Evolutionary conservation across 352 stramenopile genomes (phyloP).

Genomic region (Pythium chondricola): DNA sequence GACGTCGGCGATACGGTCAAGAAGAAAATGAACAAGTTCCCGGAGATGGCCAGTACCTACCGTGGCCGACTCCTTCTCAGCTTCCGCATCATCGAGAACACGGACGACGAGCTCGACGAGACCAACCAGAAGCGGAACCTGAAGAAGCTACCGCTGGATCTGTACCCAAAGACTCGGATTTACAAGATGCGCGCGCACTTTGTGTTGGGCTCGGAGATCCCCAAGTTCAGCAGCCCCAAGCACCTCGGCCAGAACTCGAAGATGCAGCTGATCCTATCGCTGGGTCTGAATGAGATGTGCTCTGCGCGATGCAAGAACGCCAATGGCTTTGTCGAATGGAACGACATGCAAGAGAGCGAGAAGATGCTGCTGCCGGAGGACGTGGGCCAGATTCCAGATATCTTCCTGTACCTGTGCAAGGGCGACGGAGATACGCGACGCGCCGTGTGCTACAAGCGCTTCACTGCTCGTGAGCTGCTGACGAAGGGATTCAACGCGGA

Average conservation of each 20-base stretch:
- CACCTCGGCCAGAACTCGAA: constrained; percentile 66
- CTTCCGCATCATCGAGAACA: constrained; percentile 66
- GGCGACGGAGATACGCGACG: constrained; percentile 54
- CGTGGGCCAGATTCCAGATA: constrained; percentile 73
- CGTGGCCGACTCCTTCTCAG: constrained; percentile 75
- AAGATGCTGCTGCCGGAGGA: constrained; percentile 70
- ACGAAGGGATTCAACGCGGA: constrained; percentile 47
- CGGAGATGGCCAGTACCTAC: constrained; percentile 77
- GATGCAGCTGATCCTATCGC: constrained; percentile 71
- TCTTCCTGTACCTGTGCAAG: constrained; percentile 85
- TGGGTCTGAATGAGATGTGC: constrained; percentile 53
- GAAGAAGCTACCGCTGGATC: constrained; percentile 47
- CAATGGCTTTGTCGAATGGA: constrained; percentile 82
- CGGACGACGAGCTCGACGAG: constrained; percentile 64
- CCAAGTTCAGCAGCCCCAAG: constrained; percentile 61
- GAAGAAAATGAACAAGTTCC: constrained; percentile 84
- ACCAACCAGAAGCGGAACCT: constrained; percentile 83
- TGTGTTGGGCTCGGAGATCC: constrained; percentile 69
- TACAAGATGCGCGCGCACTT: constrained; percentile 75
- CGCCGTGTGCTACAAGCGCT: constrained; percentile 75
- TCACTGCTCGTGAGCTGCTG: constrained; percentile 72
- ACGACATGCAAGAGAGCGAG: constrained; percentile 69
- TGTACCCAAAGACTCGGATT: constrained; percentile 55
- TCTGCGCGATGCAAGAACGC: constrained; percentile 56
- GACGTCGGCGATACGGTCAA: constrained; percentile 45